A percentile compares a stretch with the other conserved stretches of the same genome.
phyloP scores from a whole-genome alignment of 305 asterid genomes.

The Solanum aculeatissimum region DNA sequence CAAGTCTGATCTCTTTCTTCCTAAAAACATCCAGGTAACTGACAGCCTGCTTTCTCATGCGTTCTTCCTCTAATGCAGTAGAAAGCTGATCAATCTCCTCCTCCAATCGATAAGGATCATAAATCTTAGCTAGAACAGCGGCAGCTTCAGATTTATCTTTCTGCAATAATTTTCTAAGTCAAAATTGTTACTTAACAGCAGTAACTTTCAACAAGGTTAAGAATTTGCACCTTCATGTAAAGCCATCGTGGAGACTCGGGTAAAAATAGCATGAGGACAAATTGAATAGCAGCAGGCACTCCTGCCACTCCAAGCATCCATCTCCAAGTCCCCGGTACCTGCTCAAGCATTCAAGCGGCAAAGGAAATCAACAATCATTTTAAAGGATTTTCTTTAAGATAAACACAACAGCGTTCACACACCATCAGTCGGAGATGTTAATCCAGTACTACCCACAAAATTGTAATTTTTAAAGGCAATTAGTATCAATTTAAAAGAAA shows the following conservation, averaged over 20 bases:
- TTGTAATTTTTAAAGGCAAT: background rate
- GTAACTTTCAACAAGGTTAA: background rate
- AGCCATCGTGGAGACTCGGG: slow-evolving; percentile 99
- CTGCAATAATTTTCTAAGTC: slow-evolving; percentile 21
- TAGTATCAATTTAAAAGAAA: background rate
- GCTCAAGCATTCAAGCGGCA: slow-evolving; percentile 11
- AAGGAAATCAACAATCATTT: background rate
- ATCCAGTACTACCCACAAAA: background rate
- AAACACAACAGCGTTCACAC: background rate
- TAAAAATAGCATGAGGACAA: slow-evolving; percentile 67
- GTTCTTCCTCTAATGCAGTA: slow-evolving; percentile 65
- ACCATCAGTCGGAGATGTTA: background rate
- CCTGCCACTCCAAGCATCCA: slow-evolving; percentile 99
- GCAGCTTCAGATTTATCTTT: slow-evolving; percentile 74
- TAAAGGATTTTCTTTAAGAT: background rate
- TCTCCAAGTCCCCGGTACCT: slow-evolving; percentile 98
- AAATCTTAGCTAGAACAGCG: slow-evolving; percentile 78
- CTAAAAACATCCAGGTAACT: slow-evolving; percentile 56
- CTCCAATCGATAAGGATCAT: slow-evolving; percentile 70
- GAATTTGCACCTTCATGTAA: slow-evolving; percentile 55
- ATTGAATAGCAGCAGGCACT: slow-evolving; percentile 72
- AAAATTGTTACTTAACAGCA: background rate
- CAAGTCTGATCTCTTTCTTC: slow-evolving; percentile 73
- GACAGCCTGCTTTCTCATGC: slow-evolving; percentile 31
- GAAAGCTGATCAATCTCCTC: slow-evolving; percentile 78